Base-by-base conservation (phyloP, 257 asterid species). In the Fraxinus anomala region DNA sequence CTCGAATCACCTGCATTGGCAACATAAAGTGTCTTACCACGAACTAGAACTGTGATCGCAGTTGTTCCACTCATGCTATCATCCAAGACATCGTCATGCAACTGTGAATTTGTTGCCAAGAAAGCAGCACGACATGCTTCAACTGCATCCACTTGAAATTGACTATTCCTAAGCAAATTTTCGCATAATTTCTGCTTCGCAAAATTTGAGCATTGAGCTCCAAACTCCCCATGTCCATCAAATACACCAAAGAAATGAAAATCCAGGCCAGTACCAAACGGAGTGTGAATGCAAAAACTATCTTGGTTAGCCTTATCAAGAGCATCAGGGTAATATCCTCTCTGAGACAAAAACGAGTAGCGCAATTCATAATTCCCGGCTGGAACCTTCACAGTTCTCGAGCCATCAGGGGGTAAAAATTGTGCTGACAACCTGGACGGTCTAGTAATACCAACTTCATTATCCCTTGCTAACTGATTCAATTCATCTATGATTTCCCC, bases 41-140 rank as follows among this genome's bases (percentile, higher is more conserved):
- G 84, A 59, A 94, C 97, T 77, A 92, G 80, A 68, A 94, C 76
- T 7, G 99, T 92, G 33, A 92, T 85, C 30, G 99, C 97, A 72
- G 99, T 94, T 74, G 99, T 94, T 67, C 99, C 99, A 39, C 99
- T 94, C 99, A 94, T 94, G 91, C 96, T 89, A 88, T 94, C 99
- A 85, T 94, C 99, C 83, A 94, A 33, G 67, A 34, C 77, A 85
- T 92, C 97, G 69, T 80, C 89, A 66, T 91, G 97, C 86, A 94
- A 81, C 76, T 94, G 96, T 3, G 93, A 77, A 85, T 94, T 94
- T 61, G 99, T 94, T 40, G 81, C 75, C 90, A 92, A 82, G 85
- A 89, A 94, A 74, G 96, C 91, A 28, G 89, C 87, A 79, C 90
- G 96, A 73, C 92, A 89, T 5, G 98, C 97, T 82, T 89, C 98